Base-by-base conservation (phyloP, 2,329 filamentous ascomycete genomes). In the Hypoxylon sp. region DNA sequence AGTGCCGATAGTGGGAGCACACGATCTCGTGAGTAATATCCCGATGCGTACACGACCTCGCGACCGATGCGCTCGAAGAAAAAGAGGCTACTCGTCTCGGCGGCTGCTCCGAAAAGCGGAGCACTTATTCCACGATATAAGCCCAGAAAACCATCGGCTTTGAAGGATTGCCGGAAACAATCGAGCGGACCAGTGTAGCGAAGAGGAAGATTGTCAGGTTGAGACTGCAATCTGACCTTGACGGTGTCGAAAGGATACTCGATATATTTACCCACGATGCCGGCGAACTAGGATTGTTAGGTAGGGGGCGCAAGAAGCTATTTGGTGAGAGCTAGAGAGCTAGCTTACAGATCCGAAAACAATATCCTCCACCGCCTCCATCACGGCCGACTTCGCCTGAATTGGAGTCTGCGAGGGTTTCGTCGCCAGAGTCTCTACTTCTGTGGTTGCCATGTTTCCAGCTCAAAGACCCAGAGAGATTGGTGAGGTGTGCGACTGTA, bases 161-260 rank as follows among this genome's bases (percentile, higher is more conserved):
- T 88, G 72, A 97, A 85, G 7, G 94, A 94, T 83, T 98, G 92
- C 75, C 90, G 88, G 82, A 99, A 97, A 82, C 96, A 98, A 82
- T 99, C 96, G 71, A 98, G 77, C 0, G 96, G 95, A 0, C 96
- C 96, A 5, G 84, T 89, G 81, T 98, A 98, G 67, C 88, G 90
- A 20, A 95, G 88, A 14, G 94, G 94, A 2, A 94, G 85, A 75
- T 91, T 89, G 79, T 95, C 92, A 35, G 94, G 93, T 80, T 98
- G 95, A n/a, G 95, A 96, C 80, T 99, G 96, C 10, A 99, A 88
- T 44, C 96, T 92, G 67, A 99, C 96, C 83, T 99, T 99, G 80
- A 99, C 91, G 0, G 96, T 99, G 82, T 99, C 96, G 82, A 99
- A 99, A 25, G 96, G 96, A 79, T 98, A 99, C 80, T 99, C 96